Evolutionary conservation across 208 protist genomes (phyloP).

Genomic region (Strigomonas culicis): DNA sequence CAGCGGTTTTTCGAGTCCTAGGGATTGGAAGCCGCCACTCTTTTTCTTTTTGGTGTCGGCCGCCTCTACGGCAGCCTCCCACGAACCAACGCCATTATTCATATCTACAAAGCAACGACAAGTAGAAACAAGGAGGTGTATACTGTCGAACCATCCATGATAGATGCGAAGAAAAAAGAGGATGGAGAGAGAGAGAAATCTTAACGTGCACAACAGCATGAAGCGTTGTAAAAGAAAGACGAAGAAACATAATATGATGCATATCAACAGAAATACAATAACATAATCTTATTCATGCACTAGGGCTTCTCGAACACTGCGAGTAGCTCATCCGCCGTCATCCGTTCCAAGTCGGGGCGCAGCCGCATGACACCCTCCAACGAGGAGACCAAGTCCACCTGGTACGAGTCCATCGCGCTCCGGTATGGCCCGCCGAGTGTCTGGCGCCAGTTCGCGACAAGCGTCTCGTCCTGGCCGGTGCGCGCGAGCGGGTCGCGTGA

Average conservation of each 20-base stretch:
- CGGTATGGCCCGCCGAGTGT: slow-evolving; percentile 18
- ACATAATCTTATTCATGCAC: no score
- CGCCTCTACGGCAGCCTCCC: slow-evolving; percentile 66
- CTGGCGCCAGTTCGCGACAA: background rate
- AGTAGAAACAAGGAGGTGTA: background rate
- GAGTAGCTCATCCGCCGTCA: background rate
- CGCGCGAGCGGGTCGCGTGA: slow-evolving; percentile 48
- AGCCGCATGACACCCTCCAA: background rate
- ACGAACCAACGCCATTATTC: slow-evolving; percentile 65
- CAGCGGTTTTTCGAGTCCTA: slow-evolving; percentile 90
- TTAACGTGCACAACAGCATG: slow-evolving; percentile 1
- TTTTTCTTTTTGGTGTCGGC: slow-evolving; percentile 72
- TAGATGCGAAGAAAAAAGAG: background rate
- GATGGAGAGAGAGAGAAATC: background rate
- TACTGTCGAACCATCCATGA: background rate
- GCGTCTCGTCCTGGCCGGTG: background rate
- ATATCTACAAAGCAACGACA: background rate
- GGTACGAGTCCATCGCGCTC: slow-evolving; percentile 25
- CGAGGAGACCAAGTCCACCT: slow-evolving; percentile 9
- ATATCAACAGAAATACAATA: no score
- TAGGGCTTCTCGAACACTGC: background rate
- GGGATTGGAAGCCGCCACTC: slow-evolving; percentile 82
- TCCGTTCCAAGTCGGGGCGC: background rate
- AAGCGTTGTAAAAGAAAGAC: slow-evolving; percentile 12
- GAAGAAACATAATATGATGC: slow-evolving; percentile 17